These are phyloP conservation scores for Drosera capensis DNA, from an alignment of 148 eudicot species.

Conservation along the genomic window DNA sequence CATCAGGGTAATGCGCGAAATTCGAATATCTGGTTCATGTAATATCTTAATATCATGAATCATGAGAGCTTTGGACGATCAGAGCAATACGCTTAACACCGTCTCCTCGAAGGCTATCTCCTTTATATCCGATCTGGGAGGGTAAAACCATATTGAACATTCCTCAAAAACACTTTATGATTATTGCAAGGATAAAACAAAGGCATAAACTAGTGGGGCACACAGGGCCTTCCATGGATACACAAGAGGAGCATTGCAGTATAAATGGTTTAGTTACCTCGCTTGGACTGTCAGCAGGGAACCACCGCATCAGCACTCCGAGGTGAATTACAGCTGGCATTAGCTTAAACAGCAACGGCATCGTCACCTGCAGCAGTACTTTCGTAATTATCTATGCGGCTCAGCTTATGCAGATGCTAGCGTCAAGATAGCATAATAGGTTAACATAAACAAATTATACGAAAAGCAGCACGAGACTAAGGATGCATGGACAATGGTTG, in stretches of 20 bases:
- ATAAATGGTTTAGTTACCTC: conserved; percentile 44
- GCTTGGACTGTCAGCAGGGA: conserved; percentile 61
- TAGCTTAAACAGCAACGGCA: conserved; percentile 87
- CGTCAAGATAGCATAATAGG: too few species aligned
- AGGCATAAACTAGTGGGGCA: background rate
- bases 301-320: conserved; percentile 89
- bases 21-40: conserved; percentile 24
- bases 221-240: background rate
- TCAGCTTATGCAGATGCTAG: too few species aligned
- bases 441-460: too few species aligned
- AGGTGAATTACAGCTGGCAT: conserved; percentile 95
- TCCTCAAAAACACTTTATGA: conserved; percentile 10
- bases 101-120: conserved; percentile 71
- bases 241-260: background rate
- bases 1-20: conserved; percentile 34
- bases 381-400: too few species aligned
- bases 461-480: too few species aligned
- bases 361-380: conserved; percentile 54
- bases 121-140: conserved; percentile 71
- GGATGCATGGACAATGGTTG: too few species aligned
- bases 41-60: conserved; percentile 46
- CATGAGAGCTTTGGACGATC: conserved; percentile 65
- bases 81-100: conserved; percentile 55
- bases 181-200: conserved; percentile 2
- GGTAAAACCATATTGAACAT: conserved; percentile 25